phyloP scores from a whole-genome alignment of 2,329 filamentous ascomycete species.

The Colletotrichum neosansevieriae region DNA sequence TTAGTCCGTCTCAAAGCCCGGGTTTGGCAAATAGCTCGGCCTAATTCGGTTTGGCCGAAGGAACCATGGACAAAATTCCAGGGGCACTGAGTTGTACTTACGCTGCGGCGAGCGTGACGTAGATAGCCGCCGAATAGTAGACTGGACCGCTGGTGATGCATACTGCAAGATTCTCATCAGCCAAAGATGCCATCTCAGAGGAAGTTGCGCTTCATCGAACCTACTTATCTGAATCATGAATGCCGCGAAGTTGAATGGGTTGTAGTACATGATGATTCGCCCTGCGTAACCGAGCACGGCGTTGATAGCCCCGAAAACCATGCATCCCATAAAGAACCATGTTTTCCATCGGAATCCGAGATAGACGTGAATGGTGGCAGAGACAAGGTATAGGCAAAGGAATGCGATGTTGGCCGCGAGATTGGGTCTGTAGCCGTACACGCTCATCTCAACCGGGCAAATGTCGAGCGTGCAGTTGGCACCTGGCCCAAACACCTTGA shows the following conservation, averaged over 20 bases:
- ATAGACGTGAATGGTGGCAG: conserved; percentile 5
- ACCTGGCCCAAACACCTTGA: not conserved
- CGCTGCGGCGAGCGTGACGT: conserved; percentile 59
- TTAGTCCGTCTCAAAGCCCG: conserved; percentile 51
- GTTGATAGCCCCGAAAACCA: conserved; percentile 63
- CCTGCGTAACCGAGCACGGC: conserved; percentile 72
- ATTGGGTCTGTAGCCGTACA: not conserved
- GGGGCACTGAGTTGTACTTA: conserved; percentile 54
- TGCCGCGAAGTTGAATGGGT: conserved; percentile 61
- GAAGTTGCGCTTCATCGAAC: not conserved
- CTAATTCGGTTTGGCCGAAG: conserved; percentile 51
- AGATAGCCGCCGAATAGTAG: conserved; percentile 73
- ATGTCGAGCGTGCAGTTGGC: conserved; percentile 3
- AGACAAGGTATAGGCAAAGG: conserved; percentile 26
- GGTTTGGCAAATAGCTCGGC: no score
- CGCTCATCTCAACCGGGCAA: conserved; percentile 5
- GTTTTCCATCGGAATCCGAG: conserved; percentile 9
- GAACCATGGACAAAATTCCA: conserved; percentile 57
- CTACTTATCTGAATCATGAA: conserved; percentile 65
- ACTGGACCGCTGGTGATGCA: conserved; percentile 74
- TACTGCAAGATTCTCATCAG: conserved; percentile 49
- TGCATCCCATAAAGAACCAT: conserved; percentile 9
- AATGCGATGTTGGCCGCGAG: conserved; percentile 4
- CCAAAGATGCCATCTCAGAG: no score
- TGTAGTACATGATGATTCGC: conserved; percentile 65